Evolutionary conservation across 768 basidiomycete genomes (phyloP).

Genomic region (Suillus luteus): DNA sequence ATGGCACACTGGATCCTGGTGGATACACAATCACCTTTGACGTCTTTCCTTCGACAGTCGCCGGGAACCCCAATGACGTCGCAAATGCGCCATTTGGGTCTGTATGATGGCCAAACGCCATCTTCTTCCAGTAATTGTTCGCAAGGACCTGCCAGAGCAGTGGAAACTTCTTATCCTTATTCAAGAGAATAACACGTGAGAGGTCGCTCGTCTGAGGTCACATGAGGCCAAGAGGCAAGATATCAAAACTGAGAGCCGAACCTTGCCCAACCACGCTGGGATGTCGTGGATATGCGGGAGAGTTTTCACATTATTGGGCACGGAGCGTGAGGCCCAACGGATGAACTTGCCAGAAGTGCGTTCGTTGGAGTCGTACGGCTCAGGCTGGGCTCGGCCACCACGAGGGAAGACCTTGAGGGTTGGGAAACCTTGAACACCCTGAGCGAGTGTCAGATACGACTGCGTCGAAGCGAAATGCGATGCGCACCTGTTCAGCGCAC

Average conservation of each 20-base stretch:
- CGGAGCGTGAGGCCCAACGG: constrained; percentile 71
- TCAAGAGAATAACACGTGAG: constrained; percentile 66
- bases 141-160: constrained; percentile 79
- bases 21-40: constrained; percentile 76
- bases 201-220: constrained; percentile 39
- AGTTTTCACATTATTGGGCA: constrained; percentile 72
- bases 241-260: constrained; percentile 31
- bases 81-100: constrained; percentile 67
- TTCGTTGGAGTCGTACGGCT: constrained; percentile 67
- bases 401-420: constrained; percentile 91
- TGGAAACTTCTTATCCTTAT: constrained; percentile 75
- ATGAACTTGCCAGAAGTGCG: constrained; percentile 73
- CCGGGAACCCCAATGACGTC: constrained; percentile 58
- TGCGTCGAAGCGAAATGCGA: background rate
- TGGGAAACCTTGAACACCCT: constrained; percentile 89
- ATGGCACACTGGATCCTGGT: constrained; percentile 52
- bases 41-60: constrained; percentile 49
- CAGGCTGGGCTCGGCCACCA: constrained; percentile 60
- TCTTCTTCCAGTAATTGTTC: constrained; percentile 65
- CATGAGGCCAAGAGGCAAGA: constrained; percentile 1
- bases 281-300: constrained; percentile 60
- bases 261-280: constrained; percentile 67
- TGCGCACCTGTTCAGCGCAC: constrained; percentile 72
- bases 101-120: constrained; percentile 63
- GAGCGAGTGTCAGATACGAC: constrained; percentile 1